phyloP scores from a whole-genome alignment of 495 filamentous ascomycete genomes.

The Penicillium paxilli region DNA sequence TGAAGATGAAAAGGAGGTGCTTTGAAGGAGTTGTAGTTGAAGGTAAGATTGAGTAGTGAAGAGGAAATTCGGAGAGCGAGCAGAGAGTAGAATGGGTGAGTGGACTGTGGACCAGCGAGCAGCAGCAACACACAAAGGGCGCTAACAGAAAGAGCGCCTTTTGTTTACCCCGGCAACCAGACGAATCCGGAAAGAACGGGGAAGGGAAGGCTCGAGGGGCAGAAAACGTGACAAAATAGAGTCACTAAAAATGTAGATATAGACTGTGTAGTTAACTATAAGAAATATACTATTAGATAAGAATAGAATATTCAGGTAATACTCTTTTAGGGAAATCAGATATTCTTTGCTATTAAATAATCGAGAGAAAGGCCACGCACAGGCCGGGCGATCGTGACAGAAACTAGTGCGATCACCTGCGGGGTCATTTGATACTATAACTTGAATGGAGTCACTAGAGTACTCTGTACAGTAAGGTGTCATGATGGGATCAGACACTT shows the following conservation, averaged over 20 bases:
- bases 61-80: not conserved
- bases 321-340: too few species aligned
- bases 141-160: not conserved
- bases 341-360: too few species aligned
- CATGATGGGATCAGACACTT: too few species aligned
- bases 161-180: conserved; percentile 15
- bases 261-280: too few species aligned
- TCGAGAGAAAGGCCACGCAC: not conserved
- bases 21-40: not conserved
- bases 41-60: not conserved
- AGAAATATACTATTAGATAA: too few species aligned
- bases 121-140: not conserved
- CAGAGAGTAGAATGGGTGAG: conserved; percentile 4
- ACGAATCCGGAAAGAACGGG: not conserved
- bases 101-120: not conserved
- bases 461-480: too few species aligned
- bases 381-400: not conserved
- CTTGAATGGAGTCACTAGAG: too few species aligned
- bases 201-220: too few species aligned
- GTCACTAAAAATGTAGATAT: too few species aligned
- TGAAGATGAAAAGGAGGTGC: not conserved
- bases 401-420: conserved; percentile 9
- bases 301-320: not conserved
- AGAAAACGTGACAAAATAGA: too few species aligned
- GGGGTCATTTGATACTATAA: conserved; percentile 7